Base-by-base conservation (phyloP, 2,329 filamentous ascomycete genomes). In the Colletotrichum tanaceti region DNA sequence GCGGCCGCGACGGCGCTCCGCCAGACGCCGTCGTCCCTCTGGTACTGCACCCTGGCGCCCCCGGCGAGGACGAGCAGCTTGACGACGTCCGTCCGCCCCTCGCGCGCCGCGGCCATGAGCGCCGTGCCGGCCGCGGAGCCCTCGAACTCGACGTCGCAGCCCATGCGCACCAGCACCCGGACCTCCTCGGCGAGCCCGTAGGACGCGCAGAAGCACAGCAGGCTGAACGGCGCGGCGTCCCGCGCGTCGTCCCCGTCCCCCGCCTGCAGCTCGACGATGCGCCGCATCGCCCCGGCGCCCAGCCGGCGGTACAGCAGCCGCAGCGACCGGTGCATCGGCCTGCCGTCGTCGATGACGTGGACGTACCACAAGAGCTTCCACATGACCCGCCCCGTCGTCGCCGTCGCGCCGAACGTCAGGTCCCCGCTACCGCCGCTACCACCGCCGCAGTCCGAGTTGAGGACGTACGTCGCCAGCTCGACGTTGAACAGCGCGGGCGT, bases 21-120 rank as follows among this genome's bases (percentile, higher is more conserved):
- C 32, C 57, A 49, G 5, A 3, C 1, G 1, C 10, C 49, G 2
- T 9, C 49, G 2, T 9, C 18, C 5, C 14, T 49, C 32, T 55
- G n/a, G 6, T 62, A 65, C 1, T 28, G 35, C 16, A 62, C 49
- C 13, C 24, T 61, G 3, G 63, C 57, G n/a, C n/a, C n/a, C 3
- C 63, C 58, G 1, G 43, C 46, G 13, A 7, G 43, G 2, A 65
- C 63, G 24, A 65, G 18, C 28, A 62, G 7, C 49, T 62, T 65
- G 16, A 65, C 58, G 6, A 65, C 24, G 2, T 54, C 58, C 5
- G 46, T 9, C n/a, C 63, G 47, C 14, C 58, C 63, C n/a, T 38
- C 28, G 3, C 35, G 32, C 1, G 63, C 63, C 20, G 63, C 58
- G 6, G 63, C 58, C 38, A 61, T 55, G 1, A 62, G 24, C 7